Percentiles rank a stretch among this genome's conserved stretches.
Conservation (phyloP, 257 asterid species). For the Nicotiana knightiana region DNA sequence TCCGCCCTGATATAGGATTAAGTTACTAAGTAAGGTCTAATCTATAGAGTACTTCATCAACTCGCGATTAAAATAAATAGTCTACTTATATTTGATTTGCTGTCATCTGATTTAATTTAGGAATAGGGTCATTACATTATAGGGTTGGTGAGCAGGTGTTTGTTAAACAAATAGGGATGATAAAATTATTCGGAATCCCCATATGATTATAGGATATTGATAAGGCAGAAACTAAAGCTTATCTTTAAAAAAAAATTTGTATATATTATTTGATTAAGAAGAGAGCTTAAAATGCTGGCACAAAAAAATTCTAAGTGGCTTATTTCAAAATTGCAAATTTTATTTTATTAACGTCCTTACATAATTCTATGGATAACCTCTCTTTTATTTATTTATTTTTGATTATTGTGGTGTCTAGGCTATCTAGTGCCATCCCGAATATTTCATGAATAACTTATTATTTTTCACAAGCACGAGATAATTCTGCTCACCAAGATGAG, state of each 20-base stretch:
- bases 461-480: too few relatives aligned
- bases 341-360: background rate
- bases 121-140: background rate
- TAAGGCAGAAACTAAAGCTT: background rate
- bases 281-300: background rate
- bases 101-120: background rate
- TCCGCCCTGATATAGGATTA: background rate
- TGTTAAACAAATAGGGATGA: background rate
- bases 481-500: too few relatives aligned
- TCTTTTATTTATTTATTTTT: too few relatives aligned
- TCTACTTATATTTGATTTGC: background rate
- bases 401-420: too few relatives aligned
- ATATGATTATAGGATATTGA: background rate
- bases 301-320: background rate
- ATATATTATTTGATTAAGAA: background rate
- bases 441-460: too few relatives aligned
- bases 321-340: background rate
- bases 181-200: background rate
- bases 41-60: background rate
- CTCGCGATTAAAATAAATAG: background rate
- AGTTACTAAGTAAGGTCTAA: too few relatives aligned
- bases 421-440: too few relatives aligned
- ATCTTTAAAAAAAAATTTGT: background rate
- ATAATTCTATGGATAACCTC: background rate
- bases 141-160: slow-evolving; percentile 12